Evolutionary conservation across 176 grass and related monocot genomes (phyloP).

Genomic region (Saccharum officinarum): DNA sequence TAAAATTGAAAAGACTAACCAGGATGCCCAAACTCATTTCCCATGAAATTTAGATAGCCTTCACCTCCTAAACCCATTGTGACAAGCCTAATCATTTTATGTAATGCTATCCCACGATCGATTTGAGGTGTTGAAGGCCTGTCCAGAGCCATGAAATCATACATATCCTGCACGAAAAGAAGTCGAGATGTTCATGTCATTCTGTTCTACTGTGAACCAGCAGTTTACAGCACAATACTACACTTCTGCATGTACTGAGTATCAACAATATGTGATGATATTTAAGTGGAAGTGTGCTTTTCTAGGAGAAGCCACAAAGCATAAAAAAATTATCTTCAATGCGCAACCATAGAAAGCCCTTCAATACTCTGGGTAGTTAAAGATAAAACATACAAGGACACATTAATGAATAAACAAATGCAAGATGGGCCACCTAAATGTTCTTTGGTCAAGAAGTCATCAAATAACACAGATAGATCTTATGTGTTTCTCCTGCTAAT

Average conservation of each 20-base stretch:
- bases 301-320: neutral
- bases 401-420: slow-evolving; percentile 17
- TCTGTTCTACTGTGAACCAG: slow-evolving; percentile 19
- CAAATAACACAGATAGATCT: neutral
- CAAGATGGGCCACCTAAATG: neutral
- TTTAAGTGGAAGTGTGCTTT: slow-evolving; percentile 1
- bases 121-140: slow-evolving; percentile 79
- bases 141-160: slow-evolving; percentile 94
- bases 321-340: neutral
- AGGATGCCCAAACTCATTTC: slow-evolving; percentile 99
- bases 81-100: slow-evolving; percentile 99
- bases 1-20: slow-evolving; percentile 78
- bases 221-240: slow-evolving; percentile 12
- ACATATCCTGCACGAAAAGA: slow-evolving; percentile 77
- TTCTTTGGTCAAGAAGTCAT: neutral
- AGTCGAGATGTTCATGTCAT: slow-evolving; percentile 16
- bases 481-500: neutral
- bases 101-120: slow-evolving; percentile 94
- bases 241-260: neutral
- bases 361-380: neutral
- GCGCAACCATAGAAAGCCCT: neutral
- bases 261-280: neutral
- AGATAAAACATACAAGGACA: neutral
- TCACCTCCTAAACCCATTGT: slow-evolving; percentile 97
- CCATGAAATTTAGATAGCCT: slow-evolving; percentile 99